Evolutionary conservation across 2,329 filamentous ascomycete genomes (phyloP).

Genomic region (Venturia effusa): DNA sequence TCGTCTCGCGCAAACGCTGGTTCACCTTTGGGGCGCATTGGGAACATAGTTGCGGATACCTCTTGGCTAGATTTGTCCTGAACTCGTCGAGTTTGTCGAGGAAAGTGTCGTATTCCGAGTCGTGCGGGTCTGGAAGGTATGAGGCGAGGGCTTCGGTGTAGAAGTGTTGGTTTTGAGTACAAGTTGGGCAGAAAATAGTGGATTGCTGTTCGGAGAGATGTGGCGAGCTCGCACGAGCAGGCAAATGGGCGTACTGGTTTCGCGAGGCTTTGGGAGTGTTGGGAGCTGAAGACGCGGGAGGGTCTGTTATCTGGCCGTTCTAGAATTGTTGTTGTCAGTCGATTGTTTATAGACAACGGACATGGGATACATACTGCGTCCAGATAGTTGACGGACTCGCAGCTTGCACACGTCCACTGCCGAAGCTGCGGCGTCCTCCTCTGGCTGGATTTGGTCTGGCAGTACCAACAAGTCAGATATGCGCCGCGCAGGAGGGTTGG

Average conservation of each 20-base stretch:
- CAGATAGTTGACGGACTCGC: constrained; percentile 80
- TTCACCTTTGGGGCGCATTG: constrained; percentile 68
- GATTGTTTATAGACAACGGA: constrained; percentile 9
- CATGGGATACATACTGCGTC: constrained; percentile 55
- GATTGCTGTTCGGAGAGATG: constrained; percentile 18
- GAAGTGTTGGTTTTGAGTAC: constrained; percentile 80
- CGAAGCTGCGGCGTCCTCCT: not conserved
- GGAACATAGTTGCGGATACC: constrained; percentile 82
- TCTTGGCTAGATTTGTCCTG: constrained; percentile 60
- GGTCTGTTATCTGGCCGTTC: constrained; percentile 84
- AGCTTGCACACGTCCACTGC: constrained; percentile 60
- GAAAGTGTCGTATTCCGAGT: constrained; percentile 58
- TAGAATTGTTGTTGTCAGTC: constrained; percentile 28
- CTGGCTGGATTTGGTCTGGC: constrained; percentile 53
- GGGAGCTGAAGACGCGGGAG: constrained; percentile 43
- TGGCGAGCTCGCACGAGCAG: constrained; percentile 27
- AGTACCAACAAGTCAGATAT: constrained; percentile 18
- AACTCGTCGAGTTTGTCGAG: constrained; percentile 61
- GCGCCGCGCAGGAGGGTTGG: constrained; percentile 16
- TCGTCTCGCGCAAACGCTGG: constrained; percentile 55
- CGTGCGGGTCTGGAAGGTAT: constrained; percentile 57
- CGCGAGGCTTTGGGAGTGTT: constrained; percentile 33
- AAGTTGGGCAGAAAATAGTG: constrained; percentile 57
- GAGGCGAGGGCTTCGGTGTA: constrained; percentile 66
- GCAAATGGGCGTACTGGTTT: constrained; percentile 34